Evolutionary conservation across 176 grass and related monocot species (phyloP), one percentile per base, ranked within the genome.

Genomic region (Oryza rufipogon): DNA sequence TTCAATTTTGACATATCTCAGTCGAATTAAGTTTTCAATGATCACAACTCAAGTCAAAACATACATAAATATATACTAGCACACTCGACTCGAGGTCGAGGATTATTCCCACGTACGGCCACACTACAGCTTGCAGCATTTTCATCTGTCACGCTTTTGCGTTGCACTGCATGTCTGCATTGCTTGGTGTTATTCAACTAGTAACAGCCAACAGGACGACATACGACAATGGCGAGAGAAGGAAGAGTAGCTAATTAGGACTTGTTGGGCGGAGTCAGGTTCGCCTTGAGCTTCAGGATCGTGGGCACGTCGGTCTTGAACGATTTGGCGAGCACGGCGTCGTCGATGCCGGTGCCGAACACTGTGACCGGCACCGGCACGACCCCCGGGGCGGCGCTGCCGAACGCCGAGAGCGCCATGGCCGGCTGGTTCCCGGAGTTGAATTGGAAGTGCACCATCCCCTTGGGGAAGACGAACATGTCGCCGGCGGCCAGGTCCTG

Each of bases 391-490:
- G 73, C 10, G 49, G 88, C 77, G 9, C 81, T 86, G 17, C 84
- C 81, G 23, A 92, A 80, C 4, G 73, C 79, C 2, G 90, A 87
- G 11, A 92, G 7, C 0, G 28, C 70, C 4, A 1, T 1, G 22
- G 81, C 88, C 0, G 22, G 60, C 16, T 30, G n/a, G 13, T 4
- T 0, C 0, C 77, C 88, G 11, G 11, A 11, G 65, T 93, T 93
- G 88, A 2, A 72, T 68, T 91, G 91, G 82, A 79, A 93, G 80
- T 93, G 91, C 72, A 93, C 79, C 5, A 85, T 15, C 20, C 88
- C 88, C 64, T 87, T 81, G 41, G 91, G 82, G 61, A 91, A 94
- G 0, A 95, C 36, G 56, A 92, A 90, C 47, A 92, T 56, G 32
- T 95, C 87, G 0, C 93, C 86, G 5, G 32, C 0, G 71, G 42